phyloP scores from a whole-genome alignment of 768 basidiomycete genomes.

The Hygrophorus russula region DNA sequence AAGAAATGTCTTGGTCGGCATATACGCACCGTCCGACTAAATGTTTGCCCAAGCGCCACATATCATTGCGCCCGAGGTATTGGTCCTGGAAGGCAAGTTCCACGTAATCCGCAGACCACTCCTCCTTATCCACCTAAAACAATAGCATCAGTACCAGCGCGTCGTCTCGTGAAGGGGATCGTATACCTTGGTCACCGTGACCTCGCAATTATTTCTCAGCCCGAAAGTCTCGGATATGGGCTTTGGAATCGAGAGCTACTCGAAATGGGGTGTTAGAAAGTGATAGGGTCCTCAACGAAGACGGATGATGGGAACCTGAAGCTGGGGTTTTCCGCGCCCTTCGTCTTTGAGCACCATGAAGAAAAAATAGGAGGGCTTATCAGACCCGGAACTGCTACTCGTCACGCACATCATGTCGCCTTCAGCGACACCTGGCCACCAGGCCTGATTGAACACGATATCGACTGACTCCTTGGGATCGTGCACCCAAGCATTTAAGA shows the following conservation, averaged over 20 bases:
- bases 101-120: slow-evolving; percentile 61
- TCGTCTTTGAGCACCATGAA: slow-evolving; percentile 64
- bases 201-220: slow-evolving; percentile 62
- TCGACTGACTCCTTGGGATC: slow-evolving; percentile 47
- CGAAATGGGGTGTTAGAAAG: neutral
- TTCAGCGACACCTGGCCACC: slow-evolving; percentile 70
- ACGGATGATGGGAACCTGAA: slow-evolving; percentile 40
- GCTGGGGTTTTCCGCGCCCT: slow-evolving; percentile 42
- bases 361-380: slow-evolving; percentile 33
- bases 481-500: slow-evolving; percentile 66
- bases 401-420: slow-evolving; percentile 61
- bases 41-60: slow-evolving; percentile 87
- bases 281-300: neutral
- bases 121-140: slow-evolving; percentile 55
- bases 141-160: slow-evolving; percentile 9
- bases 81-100: slow-evolving; percentile 93
- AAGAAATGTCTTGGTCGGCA: slow-evolving; percentile 73
- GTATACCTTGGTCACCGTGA: slow-evolving; percentile 57
- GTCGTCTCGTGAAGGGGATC: neutral
- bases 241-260: slow-evolving; percentile 65
- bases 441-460: slow-evolving; percentile 61
- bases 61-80: slow-evolving; percentile 90
- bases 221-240: slow-evolving; percentile 62
- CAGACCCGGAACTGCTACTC: slow-evolving; percentile 28
- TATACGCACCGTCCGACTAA: slow-evolving; percentile 76